These are phyloP conservation scores for Phanerochaete sordida DNA, from an alignment of 768 basidiomycete species.

Conservation along the genomic window DNA sequence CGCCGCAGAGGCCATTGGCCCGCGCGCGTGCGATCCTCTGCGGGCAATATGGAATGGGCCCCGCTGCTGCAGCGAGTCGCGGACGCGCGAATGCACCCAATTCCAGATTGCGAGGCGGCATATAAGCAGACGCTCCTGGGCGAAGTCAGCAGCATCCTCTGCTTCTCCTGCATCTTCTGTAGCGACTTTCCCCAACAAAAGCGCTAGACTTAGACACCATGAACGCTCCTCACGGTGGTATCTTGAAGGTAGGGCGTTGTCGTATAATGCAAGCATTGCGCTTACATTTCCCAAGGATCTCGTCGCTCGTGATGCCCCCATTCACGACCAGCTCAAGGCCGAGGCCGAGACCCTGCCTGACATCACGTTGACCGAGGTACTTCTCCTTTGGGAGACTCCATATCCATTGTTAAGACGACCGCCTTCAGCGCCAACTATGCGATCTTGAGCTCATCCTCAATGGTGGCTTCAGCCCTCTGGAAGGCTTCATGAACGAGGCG, in stretches of 20 bases:
- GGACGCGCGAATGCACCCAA: neutral
- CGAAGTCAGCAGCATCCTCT: neutral
- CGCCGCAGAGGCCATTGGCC: neutral
- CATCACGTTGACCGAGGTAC: slow-evolving; percentile 78
- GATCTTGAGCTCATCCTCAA: slow-evolving; percentile 95
- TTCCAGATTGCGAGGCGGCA: neutral
- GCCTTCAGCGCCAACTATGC: slow-evolving; percentile 83
- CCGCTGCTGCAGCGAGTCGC: neutral
- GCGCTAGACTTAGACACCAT: slow-evolving; percentile 32
- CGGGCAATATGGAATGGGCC: neutral
- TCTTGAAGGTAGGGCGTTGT: slow-evolving; percentile 67
- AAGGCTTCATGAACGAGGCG: slow-evolving; percentile 91
- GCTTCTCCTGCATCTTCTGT: neutral
- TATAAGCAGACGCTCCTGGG: neutral
- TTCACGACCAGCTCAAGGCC: slow-evolving; percentile 64
- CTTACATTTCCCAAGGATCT: no score
- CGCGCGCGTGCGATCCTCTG: neutral
- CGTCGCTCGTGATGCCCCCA: slow-evolving; percentile 70
- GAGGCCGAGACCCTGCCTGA: slow-evolving; percentile 72
- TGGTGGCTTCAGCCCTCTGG: slow-evolving; percentile 97
- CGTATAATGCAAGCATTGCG: no score
- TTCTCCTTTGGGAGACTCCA: neutral
- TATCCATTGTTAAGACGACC: neutral
- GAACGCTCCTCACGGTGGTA: slow-evolving; percentile 88
- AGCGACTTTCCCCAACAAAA: no score